Evolutionary conservation across 495 filamentous ascomycete genomes (phyloP).

Genomic region (Xylona heveae): DNA sequence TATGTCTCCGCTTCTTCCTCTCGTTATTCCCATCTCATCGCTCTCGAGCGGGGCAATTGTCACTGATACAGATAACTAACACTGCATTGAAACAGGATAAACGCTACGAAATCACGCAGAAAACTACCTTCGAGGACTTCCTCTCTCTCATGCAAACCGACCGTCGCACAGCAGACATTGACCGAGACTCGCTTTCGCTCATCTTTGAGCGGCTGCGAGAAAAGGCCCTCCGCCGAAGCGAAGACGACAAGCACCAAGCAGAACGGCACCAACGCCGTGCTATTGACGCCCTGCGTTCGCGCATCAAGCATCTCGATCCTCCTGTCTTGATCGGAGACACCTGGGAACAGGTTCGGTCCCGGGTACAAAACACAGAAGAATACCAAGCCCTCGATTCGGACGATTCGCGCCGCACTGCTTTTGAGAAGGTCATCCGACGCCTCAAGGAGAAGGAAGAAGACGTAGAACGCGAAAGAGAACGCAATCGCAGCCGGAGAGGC

Average conservation of each 20-base stretch:
- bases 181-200: slow-evolving; percentile 46
- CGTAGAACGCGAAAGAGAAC: slow-evolving; percentile 46
- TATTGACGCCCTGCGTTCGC: slow-evolving; percentile 65
- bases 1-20: slow-evolving; percentile 21
- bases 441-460: slow-evolving; percentile 84
- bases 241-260: slow-evolving; percentile 65
- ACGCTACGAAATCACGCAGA: slow-evolving; percentile 70
- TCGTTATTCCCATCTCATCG: slow-evolving; percentile 2
- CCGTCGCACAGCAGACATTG: slow-evolving; percentile 65
- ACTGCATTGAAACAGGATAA: slow-evolving; percentile 38
- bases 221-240: slow-evolving; percentile 48
- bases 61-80: slow-evolving; percentile 11
- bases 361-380: slow-evolving; percentile 61
- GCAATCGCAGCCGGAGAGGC: slow-evolving; percentile 25
- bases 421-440: slow-evolving; percentile 82
- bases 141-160: slow-evolving; percentile 53
- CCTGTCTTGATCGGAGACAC: slow-evolving; percentile 53
- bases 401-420: slow-evolving; percentile 59
- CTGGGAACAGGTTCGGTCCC: slow-evolving; percentile 64
- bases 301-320: slow-evolving; percentile 83
- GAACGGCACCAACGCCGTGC: slow-evolving; percentile 75
- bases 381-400: slow-evolving; percentile 66
- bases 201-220: slow-evolving; percentile 73
- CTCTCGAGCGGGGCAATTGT: no score
- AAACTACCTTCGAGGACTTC: slow-evolving; percentile 79